A percentile compares a stretch with the other conserved stretches of the same genome.
Evolutionary conservation across 257 asterid species (phyloP).

Genomic region (Salvia rosmarinus): DNA sequence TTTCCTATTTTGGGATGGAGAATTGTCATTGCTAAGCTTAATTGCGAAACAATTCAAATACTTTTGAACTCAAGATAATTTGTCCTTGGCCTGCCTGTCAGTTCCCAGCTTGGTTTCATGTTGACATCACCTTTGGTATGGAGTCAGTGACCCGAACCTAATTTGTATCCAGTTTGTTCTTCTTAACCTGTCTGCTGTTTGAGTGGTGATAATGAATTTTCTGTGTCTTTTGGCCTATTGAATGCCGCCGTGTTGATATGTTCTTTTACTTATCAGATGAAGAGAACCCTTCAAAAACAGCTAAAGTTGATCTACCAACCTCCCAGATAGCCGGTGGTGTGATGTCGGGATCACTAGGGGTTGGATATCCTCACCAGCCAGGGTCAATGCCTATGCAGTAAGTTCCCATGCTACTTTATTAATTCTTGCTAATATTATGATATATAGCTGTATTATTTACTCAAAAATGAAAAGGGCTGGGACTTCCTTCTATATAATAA

Average conservation of each 20-base stretch:
- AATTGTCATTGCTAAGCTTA: background rate
- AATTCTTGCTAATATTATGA: background rate
- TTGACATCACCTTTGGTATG: background rate
- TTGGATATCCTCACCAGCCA: slow-evolving; percentile 67
- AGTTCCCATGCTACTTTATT: slow-evolving; percentile 27
- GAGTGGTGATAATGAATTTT: background rate
- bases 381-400: slow-evolving; percentile 64
- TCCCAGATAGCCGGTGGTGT: slow-evolving; percentile 61
- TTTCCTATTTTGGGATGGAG: background rate
- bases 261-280: slow-evolving; percentile 49
- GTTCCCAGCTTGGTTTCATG: slow-evolving; percentile 8
- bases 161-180: background rate
- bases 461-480: slow-evolving; percentile 3
- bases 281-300: slow-evolving; percentile 67
- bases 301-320: slow-evolving; percentile 66
- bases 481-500: background rate
- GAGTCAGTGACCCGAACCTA: background rate
- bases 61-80: background rate
- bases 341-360: slow-evolving; percentile 52
- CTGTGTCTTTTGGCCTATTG: background rate
- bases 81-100: background rate
- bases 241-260: slow-evolving; percentile 26
- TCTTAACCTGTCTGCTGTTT: background rate
- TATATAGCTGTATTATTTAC: background rate
- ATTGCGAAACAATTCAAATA: background rate